Evolutionary conservation across 495 filamentous ascomycete genomes (phyloP).

Genomic region (Thozetella sp.): DNA sequence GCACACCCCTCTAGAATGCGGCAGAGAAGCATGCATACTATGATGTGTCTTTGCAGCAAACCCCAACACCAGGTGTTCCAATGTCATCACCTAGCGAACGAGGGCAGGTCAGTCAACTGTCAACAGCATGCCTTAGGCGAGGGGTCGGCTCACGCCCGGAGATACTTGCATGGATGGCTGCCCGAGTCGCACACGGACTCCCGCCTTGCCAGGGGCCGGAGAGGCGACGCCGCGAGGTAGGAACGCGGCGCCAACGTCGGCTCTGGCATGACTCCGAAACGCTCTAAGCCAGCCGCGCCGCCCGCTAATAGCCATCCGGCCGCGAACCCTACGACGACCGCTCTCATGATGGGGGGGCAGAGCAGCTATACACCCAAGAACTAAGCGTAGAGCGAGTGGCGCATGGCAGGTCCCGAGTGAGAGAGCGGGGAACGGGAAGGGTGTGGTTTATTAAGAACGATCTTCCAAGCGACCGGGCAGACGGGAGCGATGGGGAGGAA

Average conservation of each 20-base stretch:
- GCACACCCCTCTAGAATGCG: background rate
- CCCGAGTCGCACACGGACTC: background rate
- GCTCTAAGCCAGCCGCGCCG: background rate
- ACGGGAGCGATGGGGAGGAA: background rate
- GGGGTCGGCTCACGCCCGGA: too few species aligned
- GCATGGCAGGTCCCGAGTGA: background rate
- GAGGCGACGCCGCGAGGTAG: background rate
- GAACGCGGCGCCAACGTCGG: background rate
- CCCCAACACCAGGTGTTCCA: constrained; percentile 2
- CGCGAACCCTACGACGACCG: background rate
- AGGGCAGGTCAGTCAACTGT: background rate
- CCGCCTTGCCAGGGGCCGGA: background rate
- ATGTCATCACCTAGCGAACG: constrained; percentile 12
- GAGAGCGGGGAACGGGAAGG: background rate
- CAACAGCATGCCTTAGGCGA: background rate
- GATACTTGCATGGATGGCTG: background rate
- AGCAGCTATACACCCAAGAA: background rate
- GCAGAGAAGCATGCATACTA: constrained; percentile 6
- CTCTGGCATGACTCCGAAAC: background rate
- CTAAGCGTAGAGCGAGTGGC: background rate
- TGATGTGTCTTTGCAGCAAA: constrained; percentile 7
- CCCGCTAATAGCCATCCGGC: background rate
- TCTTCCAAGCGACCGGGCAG: background rate
- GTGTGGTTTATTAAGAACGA: constrained; percentile 2
- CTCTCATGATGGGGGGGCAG: background rate